Evolutionary conservation across 805 yeast species (phyloP).

Genomic region (Tetrapisispora taiwanensis): DNA sequence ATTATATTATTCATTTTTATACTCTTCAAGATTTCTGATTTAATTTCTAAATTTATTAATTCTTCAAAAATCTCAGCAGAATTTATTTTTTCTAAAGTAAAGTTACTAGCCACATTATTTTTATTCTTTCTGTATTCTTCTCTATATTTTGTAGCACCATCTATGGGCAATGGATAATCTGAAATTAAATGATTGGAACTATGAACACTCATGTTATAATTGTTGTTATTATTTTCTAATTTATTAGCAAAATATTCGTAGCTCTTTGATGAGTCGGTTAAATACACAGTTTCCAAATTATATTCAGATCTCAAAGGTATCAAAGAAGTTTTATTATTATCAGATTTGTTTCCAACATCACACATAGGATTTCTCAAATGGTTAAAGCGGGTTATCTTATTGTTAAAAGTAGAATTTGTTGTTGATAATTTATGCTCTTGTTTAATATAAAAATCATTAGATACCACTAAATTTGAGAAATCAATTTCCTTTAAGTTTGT

Average conservation of each 20-base stretch:
- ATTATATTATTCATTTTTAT: conserved; percentile 20
- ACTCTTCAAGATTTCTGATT: conserved; percentile 3
- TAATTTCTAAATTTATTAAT: neutral
- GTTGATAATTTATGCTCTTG: neutral
- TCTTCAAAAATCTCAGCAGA: conserved; percentile 15
- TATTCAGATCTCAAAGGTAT: conserved; percentile 6
- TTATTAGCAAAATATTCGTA: conserved; percentile 12
- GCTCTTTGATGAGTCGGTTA: conserved; percentile 23
- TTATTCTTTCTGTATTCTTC: conserved; percentile 8
- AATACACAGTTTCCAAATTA: conserved; percentile 16
- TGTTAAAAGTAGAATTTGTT: neutral
- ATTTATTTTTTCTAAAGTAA: conserved; percentile 8
- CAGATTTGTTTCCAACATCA: neutral
- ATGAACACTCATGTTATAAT: neutral
- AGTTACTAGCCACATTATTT: neutral
- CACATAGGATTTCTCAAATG: conserved; percentile 1
- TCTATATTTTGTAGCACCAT: conserved; percentile 15
- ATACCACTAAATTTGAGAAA: conserved; percentile 51
- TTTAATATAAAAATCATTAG: conserved; percentile 49
- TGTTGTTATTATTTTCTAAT: neutral
- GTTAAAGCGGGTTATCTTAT: neutral
- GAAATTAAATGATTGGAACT: neutral
- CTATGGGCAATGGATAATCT: conserved; percentile 19
- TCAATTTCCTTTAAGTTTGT: conserved; percentile 47
- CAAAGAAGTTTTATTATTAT: neutral